Percentiles rank a stretch among this genome's conserved stretches.
Conservation (phyloP, 345 rosid genomes). For the Schrenkiella parvula region DNA sequence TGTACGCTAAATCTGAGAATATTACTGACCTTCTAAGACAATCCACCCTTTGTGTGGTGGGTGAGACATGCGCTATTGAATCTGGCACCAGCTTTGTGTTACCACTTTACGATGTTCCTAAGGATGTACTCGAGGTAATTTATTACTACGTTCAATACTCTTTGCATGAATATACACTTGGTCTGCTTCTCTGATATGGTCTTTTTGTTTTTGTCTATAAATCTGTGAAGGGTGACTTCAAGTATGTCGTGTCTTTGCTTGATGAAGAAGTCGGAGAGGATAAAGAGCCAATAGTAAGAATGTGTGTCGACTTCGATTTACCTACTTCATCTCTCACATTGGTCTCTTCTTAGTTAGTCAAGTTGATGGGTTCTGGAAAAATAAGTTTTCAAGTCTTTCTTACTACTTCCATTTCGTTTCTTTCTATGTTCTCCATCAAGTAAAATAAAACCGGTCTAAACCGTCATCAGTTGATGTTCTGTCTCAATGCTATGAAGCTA, state of each 20-base stretch:
- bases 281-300: neutral
- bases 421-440: no score
- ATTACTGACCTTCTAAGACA: neutral
- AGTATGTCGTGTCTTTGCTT: neutral
- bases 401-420: no score
- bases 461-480: no score
- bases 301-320: neutral
- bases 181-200: neutral
- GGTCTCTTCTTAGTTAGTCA: neutral
- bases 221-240: constrained; percentile 3
- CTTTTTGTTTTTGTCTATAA: neutral
- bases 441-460: no score
- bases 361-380: neutral
- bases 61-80: neutral
- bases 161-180: neutral
- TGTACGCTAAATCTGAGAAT: neutral
- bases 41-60: neutral
- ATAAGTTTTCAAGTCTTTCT: neutral
- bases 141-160: neutral
- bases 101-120: neutral
- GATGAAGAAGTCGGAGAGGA: neutral
- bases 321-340: neutral
- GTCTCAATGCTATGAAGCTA: no score
- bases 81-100: neutral
- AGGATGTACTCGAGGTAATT: constrained; percentile 3